Evolutionary conservation across 148 eudicot genomes (phyloP), one percentile per base, ranked within the genome.

Genomic region (Amaranthus palmeri): DNA sequence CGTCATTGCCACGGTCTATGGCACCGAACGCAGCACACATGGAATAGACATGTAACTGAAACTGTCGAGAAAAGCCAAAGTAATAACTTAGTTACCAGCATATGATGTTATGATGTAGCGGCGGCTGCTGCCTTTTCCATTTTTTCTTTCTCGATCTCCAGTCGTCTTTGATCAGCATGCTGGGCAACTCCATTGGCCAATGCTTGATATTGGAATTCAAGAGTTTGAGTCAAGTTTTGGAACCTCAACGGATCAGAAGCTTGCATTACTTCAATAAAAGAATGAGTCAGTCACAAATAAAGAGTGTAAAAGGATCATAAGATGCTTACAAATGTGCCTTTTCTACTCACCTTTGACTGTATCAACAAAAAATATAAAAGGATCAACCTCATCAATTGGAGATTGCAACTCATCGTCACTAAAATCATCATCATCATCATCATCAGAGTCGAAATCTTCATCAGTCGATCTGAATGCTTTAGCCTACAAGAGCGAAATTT

Each of bases 361-460:
- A 79, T 95, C 99, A 69, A 95, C 90, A 82, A 91, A 95, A 77
- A 88, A 84, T 80, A 95, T 68, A 74, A 91, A 95, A 53, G 98
- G 97, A 76, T 95, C 97, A 49, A 91, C 86, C 68, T 95, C 96
- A 81, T 91, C 97, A 70, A 95, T 89, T 14, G 97, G 97, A 51
- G 97, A 89, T 63, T 95, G 99, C 77, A 91, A 68, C 66, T 91
- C 97, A 64, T 95, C 99, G 74, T 91, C 96, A 68, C 91, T 97
- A 70, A 91, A 88, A 74, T 83, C 88, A 80, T 93, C 98, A 67
- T 95, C 96, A 76, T 91, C 81, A 70, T 95, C 98, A 44, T 93
- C 98, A 56, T 89, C 97, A 17, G 36, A 25, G 36, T 25, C 36
- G 2, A 25, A 25, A 25, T 89, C 87, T 13, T 81, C 89, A 60